Conservation (phyloP, 75 land plant species). For the Selaginella tamariscina region DNA sequence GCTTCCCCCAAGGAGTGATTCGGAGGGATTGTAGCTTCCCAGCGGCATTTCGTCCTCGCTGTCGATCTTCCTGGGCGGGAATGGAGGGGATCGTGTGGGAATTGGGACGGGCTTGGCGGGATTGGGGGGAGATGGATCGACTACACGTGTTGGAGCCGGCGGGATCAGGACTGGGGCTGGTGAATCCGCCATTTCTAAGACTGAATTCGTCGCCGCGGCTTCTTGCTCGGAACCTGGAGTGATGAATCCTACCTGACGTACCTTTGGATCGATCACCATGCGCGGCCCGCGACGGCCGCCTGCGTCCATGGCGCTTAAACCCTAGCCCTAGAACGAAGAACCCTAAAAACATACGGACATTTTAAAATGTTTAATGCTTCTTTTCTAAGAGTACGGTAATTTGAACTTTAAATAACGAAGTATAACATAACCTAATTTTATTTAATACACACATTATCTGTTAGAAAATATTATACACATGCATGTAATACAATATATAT, state of each 20-base stretch:
- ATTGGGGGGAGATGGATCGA: constrained; percentile 15
- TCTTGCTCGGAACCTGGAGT: constrained; percentile 27
- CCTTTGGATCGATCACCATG: constrained; percentile 77
- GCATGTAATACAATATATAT: too few species aligned
- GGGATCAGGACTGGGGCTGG: constrained; percentile 90
- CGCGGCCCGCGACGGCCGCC: constrained; percentile 40
- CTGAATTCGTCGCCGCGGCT: background rate
- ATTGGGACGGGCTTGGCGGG: constrained; percentile 36
- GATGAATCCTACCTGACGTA: constrained; percentile 91
- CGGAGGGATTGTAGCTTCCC: constrained; percentile 61
- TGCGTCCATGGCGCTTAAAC: background rate
- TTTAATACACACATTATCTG: too few species aligned
- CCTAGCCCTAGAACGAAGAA: background rate
- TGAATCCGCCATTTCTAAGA: constrained; percentile 27
- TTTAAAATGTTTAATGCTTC: too few species aligned
- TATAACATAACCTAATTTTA: too few species aligned
- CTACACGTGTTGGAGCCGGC: constrained; percentile 52
- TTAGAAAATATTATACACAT: too few species aligned
- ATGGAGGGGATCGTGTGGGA: constrained; percentile 20
- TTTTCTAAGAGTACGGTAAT: too few species aligned
- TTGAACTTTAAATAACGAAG: too few species aligned
- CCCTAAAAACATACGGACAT: too few species aligned
- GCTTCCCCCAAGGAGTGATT: constrained; percentile 36
- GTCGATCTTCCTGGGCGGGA: background rate
- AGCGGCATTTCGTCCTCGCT: constrained; percentile 8